Conservation (phyloP, 495 filamentous ascomycete species). For the Cercophora sp. region DNA sequence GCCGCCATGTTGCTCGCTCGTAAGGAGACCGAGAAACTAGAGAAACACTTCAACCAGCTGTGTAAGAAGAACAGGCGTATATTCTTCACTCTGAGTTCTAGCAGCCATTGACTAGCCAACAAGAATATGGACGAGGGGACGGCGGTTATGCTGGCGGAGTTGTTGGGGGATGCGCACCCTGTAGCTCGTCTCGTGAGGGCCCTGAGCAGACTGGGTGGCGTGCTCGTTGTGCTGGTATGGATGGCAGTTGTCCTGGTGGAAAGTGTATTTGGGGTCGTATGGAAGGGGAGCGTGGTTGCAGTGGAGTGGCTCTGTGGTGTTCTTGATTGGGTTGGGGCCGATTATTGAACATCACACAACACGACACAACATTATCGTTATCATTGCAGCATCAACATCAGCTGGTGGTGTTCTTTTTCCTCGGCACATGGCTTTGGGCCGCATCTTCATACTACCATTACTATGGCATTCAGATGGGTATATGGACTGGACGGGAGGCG, state of each 20-base stretch:
- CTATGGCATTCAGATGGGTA: too few relatives aligned
- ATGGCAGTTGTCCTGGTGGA: conserved; percentile 27
- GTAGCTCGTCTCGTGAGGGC: conserved; percentile 18
- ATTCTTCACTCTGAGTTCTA: conserved; percentile 17
- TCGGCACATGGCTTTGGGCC: too few relatives aligned
- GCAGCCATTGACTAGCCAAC: conserved; percentile 31
- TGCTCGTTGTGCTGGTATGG: conserved; percentile 26
- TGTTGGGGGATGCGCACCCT: conserved; percentile 12
- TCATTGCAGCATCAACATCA: background rate
- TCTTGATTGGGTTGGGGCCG: conserved; percentile 33
- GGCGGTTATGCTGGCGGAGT: conserved; percentile 18
- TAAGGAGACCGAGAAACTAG: conserved; percentile 65
- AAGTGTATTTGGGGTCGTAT: conserved; percentile 19
- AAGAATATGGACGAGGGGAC: background rate
- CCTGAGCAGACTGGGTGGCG: conserved; percentile 16
- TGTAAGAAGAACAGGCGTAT: conserved; percentile 59
- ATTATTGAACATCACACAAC: conserved; percentile 16
- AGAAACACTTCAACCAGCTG: conserved; percentile 60
- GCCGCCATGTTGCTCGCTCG: conserved; percentile 49
- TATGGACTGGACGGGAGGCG: background rate
- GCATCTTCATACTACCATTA: too few relatives aligned
- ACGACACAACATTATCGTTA: too few relatives aligned
- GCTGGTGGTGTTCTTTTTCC: background rate
- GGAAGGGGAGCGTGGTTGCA: conserved; percentile 21
- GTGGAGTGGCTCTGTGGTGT: conserved; percentile 28